Percentiles rank a stretch among this genome's conserved stretches.
Evolutionary conservation across 352 stramenopile species (phyloP).

Genomic region (Phytopythium cucurbitacearum): DNA sequence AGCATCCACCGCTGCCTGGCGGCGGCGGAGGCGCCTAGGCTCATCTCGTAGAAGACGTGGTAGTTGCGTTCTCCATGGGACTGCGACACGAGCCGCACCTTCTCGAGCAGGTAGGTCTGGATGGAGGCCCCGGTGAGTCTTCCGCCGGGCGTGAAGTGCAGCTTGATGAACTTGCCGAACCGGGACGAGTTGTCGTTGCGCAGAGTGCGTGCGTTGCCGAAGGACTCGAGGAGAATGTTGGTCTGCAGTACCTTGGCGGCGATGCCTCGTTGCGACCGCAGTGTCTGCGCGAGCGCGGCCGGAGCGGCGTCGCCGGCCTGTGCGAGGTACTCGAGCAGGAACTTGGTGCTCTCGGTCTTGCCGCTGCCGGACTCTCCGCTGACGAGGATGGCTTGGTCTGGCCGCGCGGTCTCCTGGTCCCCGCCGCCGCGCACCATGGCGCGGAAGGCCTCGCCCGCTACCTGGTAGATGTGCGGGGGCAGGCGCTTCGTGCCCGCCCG

Average conservation of each 20-base stretch:
- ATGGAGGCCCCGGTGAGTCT: conserved; percentile 81
- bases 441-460: conserved; percentile 77
- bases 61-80: conserved; percentile 81
- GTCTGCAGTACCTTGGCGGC: conserved; percentile 89
- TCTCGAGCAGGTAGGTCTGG: conserved; percentile 94
- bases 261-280: conserved; percentile 34
- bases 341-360: conserved; percentile 90
- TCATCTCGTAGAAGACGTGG: conserved; percentile 87
- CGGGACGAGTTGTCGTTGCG: conserved; percentile 90
- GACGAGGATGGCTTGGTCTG: conserved; percentile 82
- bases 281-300: conserved; percentile 21
- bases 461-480: conserved; percentile 81
- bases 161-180: conserved; percentile 92
- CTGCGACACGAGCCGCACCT: conserved; percentile 86
- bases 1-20: conserved; percentile 57
- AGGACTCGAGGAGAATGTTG: conserved; percentile 88
- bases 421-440: conserved; percentile 70
- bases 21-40: conserved; percentile 44
- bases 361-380: conserved; percentile 83
- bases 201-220: conserved; percentile 85
- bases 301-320: conserved; percentile 64
- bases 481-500: conserved; percentile 25
- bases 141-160: conserved; percentile 78
- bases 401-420: conserved; percentile 8
- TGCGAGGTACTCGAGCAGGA: conserved; percentile 85